phyloP scores from a whole-genome alignment of 768 basidiomycete species.

The Crassisporium funariophilum region DNA sequence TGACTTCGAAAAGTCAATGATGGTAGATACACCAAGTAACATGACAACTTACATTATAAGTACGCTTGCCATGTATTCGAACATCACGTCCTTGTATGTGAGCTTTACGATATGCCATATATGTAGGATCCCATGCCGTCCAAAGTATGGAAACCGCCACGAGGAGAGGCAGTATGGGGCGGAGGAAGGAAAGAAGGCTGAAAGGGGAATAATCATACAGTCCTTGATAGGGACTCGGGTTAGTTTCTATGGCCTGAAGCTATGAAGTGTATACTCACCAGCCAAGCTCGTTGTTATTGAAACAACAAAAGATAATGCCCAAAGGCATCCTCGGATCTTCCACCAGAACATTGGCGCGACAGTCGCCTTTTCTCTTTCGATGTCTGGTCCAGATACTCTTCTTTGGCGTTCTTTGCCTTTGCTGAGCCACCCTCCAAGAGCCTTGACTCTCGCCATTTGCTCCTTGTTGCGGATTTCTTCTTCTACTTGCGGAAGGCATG shows the following conservation, averaged over 20 bases:
- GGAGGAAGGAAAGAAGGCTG: conserved; percentile 24
- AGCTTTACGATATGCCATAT: conserved; percentile 57
- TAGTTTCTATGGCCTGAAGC: background rate
- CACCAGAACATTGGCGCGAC: conserved; percentile 58
- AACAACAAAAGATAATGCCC: conserved; percentile 49
- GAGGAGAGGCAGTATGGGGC: conserved; percentile 51
- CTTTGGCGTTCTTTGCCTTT: conserved; percentile 65
- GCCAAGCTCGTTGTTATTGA: conserved; percentile 44
- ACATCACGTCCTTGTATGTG: conserved; percentile 73
- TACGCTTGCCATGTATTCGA: conserved; percentile 61
- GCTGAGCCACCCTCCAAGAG: conserved; percentile 72
- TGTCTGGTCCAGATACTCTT: conserved; percentile 41
- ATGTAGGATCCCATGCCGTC: conserved; percentile 88
- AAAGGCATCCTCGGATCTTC: conserved; percentile 70
- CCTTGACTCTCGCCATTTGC: conserved; percentile 77
- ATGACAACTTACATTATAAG: conserved; percentile 57
- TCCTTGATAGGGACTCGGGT: conserved; percentile 26
- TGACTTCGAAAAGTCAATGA: conserved; percentile 39
- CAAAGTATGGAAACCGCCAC: conserved; percentile 67
- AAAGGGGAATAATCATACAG: conserved; percentile 34
- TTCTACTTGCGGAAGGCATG: conserved; percentile 78
- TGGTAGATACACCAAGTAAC: background rate
- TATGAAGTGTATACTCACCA: conserved; percentile 40
- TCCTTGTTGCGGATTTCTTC: conserved; percentile 79
- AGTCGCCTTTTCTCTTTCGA: conserved; percentile 45